Evolutionary conservation across 2,329 filamentous ascomycete species (phyloP), one percentile per base, ranked within the genome.

Genomic region (Aspergillus hortae): DNA sequence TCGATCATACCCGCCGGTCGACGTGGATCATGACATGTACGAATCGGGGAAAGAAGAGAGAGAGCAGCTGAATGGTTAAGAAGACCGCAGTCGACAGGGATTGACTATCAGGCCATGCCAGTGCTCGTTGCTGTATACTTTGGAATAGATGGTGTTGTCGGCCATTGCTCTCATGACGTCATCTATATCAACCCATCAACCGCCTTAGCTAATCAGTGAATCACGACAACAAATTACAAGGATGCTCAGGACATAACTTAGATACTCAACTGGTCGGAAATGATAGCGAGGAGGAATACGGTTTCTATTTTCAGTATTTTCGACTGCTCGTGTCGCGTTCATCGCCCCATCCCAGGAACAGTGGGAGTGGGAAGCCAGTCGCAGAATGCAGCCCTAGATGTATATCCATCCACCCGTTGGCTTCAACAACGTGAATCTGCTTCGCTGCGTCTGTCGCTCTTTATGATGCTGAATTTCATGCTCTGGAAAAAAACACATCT

Each of bases 11-110:
- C 12, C 43, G 46, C 11, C 23, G 35, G 35, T 48, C 21, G 4
- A 10, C 6, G 15, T 44, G 50, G 45, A 40, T 47, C 44, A 43
- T 50, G 49, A 43, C 49, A 52, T 44, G n/a, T 21, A 23, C 21
- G 30, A 17, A 25, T 11, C 12, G 36, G 40, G 27, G 10, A 11
- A 23, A 15, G 47, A 49, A 40, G 40, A 32, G 43, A 41, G 17
- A 21, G 9, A 23, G n/a, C 40, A 11, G 11, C 15, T 42, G 15
- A 21, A 42, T 42, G 19, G 19, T 11, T 2, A 17, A 42, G 2
- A 42, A 11, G 17, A 42, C 4, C 7, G 15, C 35, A 36, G 15
- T 3, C 19, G 6, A 7, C 23, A 10, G 21, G 33, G 15, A 44
- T 17, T 27, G 15, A 27, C 4, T 17, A 15, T 41, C 11, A 46